These are phyloP conservation scores for Ganoderma lingzhi DNA, from an alignment of 1,284 basidiomycete species.

Conservation along the genomic window DNA sequence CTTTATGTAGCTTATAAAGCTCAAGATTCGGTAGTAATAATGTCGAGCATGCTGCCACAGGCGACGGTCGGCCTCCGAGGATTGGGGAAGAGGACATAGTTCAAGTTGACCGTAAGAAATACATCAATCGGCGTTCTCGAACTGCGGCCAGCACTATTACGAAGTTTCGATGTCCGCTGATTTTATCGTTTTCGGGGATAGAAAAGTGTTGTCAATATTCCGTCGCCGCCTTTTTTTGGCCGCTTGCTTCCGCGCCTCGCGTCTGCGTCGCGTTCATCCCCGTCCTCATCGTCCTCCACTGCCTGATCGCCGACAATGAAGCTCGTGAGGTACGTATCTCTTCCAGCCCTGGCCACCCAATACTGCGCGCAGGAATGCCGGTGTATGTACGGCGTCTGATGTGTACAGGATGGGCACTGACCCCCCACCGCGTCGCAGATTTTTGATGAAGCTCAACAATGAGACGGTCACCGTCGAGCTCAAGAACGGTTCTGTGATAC, in stretches of 20 bases:
- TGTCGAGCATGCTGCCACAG: too few species aligned
- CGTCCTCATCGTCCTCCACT: background rate
- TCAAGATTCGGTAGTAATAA: too few species aligned
- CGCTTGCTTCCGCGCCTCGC: background rate
- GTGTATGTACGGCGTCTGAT: constrained; percentile 9
- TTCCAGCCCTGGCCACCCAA: constrained; percentile 7
- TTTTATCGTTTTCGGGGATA: too few species aligned
- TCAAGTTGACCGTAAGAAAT: too few species aligned
- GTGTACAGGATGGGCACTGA: background rate
- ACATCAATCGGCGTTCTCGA: too few species aligned
- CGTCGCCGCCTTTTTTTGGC: too few species aligned
- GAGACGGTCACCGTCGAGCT: constrained; percentile 99
- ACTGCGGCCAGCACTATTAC: too few species aligned
- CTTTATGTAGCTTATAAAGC: too few species aligned
- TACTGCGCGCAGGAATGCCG: constrained; percentile 21
- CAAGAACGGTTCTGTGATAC: constrained; percentile 96
- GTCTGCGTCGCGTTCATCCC: background rate
- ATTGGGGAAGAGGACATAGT: too few species aligned
- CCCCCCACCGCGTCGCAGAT: constrained; percentile 55
- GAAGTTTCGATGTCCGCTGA: too few species aligned
- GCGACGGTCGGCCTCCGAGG: too few species aligned
- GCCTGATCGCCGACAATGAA: constrained; percentile 48
- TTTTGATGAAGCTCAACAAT: constrained; percentile 99
- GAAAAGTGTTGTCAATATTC: too few species aligned
- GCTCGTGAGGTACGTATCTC: constrained; percentile 54